Conservation (phyloP, 1,284 basidiomycete genomes). For the Tremellales sp. region DNA sequence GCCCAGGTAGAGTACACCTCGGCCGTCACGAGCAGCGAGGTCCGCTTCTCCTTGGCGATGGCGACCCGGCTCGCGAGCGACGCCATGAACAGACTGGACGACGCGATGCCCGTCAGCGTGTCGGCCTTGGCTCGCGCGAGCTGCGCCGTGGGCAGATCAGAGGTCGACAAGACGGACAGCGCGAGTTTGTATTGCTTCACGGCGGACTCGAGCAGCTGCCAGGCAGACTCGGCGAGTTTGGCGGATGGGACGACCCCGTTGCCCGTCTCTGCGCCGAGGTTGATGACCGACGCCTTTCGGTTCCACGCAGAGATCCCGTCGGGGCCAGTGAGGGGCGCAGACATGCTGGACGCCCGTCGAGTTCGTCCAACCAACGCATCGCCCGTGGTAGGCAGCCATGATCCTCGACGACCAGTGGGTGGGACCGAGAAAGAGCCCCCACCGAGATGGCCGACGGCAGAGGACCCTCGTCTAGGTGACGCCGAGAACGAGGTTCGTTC, state of each 20-base stretch:
- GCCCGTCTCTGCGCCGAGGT: constrained; percentile 24
- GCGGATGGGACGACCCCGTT: constrained; percentile 28
- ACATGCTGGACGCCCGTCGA: constrained; percentile 33
- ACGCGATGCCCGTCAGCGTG: constrained; percentile 37
- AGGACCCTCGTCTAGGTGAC: constrained; percentile 3
- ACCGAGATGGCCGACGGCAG: constrained; percentile 1
- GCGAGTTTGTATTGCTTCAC: constrained; percentile 45
- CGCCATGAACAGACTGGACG: constrained; percentile 38
- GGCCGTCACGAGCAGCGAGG: constrained; percentile 41
- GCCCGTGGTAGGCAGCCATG: constrained; percentile 28
- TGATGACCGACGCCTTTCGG: constrained; percentile 40
- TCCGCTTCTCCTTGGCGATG: constrained; percentile 32
- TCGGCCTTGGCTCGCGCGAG: constrained; percentile 38
- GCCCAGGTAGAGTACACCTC: constrained; percentile 49
- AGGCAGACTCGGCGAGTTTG: constrained; percentile 36
- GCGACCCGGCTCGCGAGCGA: constrained; percentile 34
- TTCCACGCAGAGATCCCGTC: constrained; percentile 40
- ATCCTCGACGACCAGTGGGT: constrained; percentile 21
- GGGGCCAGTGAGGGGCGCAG: constrained; percentile 23
- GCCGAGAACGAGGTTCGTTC: constrained; percentile 21
- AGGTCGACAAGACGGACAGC: constrained; percentile 34
- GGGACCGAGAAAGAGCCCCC: constrained; percentile 11
- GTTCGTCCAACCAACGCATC: constrained; percentile 14
- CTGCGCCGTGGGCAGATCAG: constrained; percentile 24
- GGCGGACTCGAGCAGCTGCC: constrained; percentile 37